Conservation (phyloP, 2,329 filamentous ascomycete species). For the Colletotrichum noveboracense region DNA sequence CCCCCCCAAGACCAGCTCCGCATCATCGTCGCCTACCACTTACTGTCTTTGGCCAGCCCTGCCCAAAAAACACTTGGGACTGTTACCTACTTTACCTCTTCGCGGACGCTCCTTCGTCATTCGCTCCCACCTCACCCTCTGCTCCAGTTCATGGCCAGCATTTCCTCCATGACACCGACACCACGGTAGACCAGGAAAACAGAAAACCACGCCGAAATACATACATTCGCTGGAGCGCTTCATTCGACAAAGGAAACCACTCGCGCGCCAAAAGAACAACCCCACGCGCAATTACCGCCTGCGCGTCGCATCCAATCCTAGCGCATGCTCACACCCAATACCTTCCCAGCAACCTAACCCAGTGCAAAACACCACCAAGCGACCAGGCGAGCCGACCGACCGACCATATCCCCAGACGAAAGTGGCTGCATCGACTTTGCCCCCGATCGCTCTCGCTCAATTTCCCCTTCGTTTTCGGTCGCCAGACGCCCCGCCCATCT, state of each 20-base stretch:
- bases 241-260: constrained; percentile 12
- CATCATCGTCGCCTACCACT: constrained; percentile 18
- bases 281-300: constrained; percentile 19
- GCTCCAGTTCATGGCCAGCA: background rate
- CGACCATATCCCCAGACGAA: background rate
- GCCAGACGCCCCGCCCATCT: background rate
- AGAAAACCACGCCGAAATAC: background rate
- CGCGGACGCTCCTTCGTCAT: background rate
- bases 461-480: background rate
- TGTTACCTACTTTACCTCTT: background rate
- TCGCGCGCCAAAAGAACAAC: constrained; percentile 11
- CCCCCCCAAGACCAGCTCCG: constrained; percentile 9
- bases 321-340: constrained; percentile 20
- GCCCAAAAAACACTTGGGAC: background rate
- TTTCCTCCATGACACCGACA: constrained; percentile 1
- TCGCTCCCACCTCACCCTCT: background rate
- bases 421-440: constrained; percentile 1
- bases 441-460: background rate
- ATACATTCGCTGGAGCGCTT: background rate
- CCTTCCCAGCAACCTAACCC: constrained; percentile 15
- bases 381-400: constrained; percentile 13
- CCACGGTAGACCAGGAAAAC: background rate
- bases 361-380: constrained; percentile 22
- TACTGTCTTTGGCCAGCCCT: constrained; percentile 3
- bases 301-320: constrained; percentile 19